Base-by-base conservation (phyloP, 805 yeast genomes). In the Teunomyces cretensis region DNA sequence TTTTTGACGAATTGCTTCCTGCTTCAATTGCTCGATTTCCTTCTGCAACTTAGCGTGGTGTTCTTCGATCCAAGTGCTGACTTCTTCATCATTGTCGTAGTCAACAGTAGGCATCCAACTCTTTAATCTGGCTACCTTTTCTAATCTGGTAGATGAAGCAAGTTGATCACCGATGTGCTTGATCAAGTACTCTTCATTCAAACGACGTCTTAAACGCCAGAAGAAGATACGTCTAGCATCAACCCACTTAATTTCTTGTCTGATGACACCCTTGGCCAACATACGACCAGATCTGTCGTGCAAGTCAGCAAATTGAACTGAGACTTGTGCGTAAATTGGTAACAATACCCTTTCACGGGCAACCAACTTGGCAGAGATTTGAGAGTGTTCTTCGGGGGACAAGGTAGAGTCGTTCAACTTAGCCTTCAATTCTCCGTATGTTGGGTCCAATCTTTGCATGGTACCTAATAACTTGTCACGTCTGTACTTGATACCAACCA, bases 211-310 rank as follows among this genome's bases (percentile, higher is more conserved):
- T 50, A 89, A 80, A 70, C 99, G 84, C 99, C 99, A 94, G 94
- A 88, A 94, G 83, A 94, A 94, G 83, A 79, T 88, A 61, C 98
- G 83, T 77, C 99, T 88, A 26, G 97, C 80, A 41, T 90, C 78
- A 38, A 68, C 67, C 97, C 97, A 91, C 59, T 86, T 83, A 43
- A 94, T 71, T 57, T 89, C 94, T 64, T 86, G 85, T 56, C 86
- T 79, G 58, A 94, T 89, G 47, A 85, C 86, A 47, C 92, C 96
- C 79, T 94, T 95, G 45, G 96, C 95, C 70, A 86, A 68, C 98
- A 94, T 94, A 72, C 99, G 92, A 30, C 94, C 96, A 11, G 97
- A 84, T 73, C 97, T 83, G 67, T 94, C 99, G 64, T 94, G 99
- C 64, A 94, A 79, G 67, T 94, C 99, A 40, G 98, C 99, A 72